phyloP scores from a whole-genome alignment of 2,329 filamentous ascomycete genomes.

The Scopulariopsis brevicaulis region DNA sequence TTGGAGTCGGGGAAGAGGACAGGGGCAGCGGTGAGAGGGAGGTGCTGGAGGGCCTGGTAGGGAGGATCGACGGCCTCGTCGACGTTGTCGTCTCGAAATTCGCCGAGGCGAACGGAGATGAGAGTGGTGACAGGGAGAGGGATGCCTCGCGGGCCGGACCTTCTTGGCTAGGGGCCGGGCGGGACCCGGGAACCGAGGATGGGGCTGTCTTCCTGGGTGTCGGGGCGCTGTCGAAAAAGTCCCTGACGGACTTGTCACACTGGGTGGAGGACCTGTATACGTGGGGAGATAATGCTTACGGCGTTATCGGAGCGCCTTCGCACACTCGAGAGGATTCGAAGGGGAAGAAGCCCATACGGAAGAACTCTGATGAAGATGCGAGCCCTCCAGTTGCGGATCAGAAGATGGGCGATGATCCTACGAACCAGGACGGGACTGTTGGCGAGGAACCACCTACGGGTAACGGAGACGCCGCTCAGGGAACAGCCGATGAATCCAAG shows the following conservation, averaged over 20 bases:
- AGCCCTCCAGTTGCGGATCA: background rate
- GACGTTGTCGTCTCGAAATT: conserved; percentile 85
- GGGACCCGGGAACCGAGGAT: conserved; percentile 58
- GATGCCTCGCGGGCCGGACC: conserved; percentile 7
- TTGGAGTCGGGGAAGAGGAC: conserved; percentile 92
- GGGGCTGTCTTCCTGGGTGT: conserved; percentile 79
- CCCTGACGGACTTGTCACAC: conserved; percentile 60
- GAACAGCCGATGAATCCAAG: background rate
- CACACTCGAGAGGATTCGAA: conserved; percentile 39
- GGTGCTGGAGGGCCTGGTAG: conserved; percentile 80
- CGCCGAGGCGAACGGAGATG: conserved; percentile 34
- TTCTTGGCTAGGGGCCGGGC: conserved; percentile 64
- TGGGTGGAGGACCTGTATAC: conserved; percentile 87
- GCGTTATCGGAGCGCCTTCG: conserved; percentile 67
- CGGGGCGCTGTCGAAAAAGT: conserved; percentile 59
- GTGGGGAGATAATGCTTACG: conserved; percentile 77
- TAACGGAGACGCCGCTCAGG: background rate
- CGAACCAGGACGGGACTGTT: background rate
- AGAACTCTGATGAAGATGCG: background rate
- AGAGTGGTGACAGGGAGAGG: conserved; percentile 11
- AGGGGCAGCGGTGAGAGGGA: conserved; percentile 88
- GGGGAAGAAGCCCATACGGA: conserved; percentile 13
- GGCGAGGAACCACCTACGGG: background rate
- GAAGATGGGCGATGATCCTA: background rate
- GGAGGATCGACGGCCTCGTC: conserved; percentile 69